Conservation (phyloP, 805 yeast genomes). For the Spathaspora sp. region DNA sequence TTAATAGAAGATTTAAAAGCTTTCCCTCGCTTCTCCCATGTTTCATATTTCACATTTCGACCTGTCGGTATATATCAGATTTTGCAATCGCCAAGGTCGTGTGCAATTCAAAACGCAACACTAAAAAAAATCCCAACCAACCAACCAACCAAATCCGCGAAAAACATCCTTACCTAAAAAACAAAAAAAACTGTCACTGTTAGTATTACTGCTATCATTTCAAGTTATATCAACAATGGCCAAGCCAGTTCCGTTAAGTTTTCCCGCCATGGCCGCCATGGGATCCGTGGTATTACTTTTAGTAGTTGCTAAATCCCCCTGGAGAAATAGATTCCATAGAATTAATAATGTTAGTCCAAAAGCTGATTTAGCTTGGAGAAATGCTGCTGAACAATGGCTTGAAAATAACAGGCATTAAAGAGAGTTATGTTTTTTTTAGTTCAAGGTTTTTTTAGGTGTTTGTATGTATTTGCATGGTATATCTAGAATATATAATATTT, state of each 20-base stretch:
- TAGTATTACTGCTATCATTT: no score
- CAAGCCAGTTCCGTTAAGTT: conserved; percentile 39
- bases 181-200: no score
- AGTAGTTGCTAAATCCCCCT: conserved; percentile 37
- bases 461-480: neutral
- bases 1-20: no score
- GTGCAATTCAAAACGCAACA: neutral
- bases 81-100: conserved; percentile 1
- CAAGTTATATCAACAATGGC: conserved; percentile 10
- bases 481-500: neutral
- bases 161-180: neutral
- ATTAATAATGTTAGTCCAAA: conserved; percentile 44
- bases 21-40: no score
- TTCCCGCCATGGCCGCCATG: conserved; percentile 41
- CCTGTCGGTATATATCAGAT: no score
- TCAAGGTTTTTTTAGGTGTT: neutral
- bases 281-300: conserved; percentile 37
- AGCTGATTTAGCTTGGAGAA: conserved; percentile 48
- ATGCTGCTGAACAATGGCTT: conserved; percentile 42
- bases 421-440: neutral
- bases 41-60: no score
- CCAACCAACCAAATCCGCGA: conserved; percentile 8
- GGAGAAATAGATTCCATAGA: conserved; percentile 37
- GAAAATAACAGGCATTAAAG: conserved; percentile 14
- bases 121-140: neutral